Evolutionary conservation across 129 eudicot species (phyloP), one percentile per base, ranked within the genome.

Genomic region (Apium graveolens): DNA sequence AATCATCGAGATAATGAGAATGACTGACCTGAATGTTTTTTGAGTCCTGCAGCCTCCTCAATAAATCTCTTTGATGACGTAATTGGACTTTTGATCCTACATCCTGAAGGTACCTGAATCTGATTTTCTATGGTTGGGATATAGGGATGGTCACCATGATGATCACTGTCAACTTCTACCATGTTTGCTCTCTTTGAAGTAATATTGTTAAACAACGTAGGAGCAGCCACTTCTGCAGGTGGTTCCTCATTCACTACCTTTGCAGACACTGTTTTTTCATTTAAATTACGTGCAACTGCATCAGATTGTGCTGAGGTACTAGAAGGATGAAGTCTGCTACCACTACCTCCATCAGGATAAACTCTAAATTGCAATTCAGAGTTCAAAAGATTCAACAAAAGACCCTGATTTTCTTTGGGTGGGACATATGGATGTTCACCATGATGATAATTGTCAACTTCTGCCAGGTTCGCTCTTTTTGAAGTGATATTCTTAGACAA

Each of bases 21-120:
- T 9, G 69, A 86, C 88, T 49, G 74, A 88, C 92, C 44, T 79
- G 82, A 38, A 72, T 39, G 37, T 29, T 4, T 43, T 37, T 43
- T 38, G 74, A 79, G 43, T 32, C 70, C 32, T 29, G 42, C 39
- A 69, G 80, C 39, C 71, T 42, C 49, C 41, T 38, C 78, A 38
- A 6, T 42, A 5, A 29, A 57, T 44, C 60, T 49, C 49, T 80
- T 74, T 17, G 13, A 24, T 41, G 78, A 66, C 66, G 2, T 62
- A 5, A 4, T 35, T 71, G 38, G 12, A 45, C 20, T 73, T 13
- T 62, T 80, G 34, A 6, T 70, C 60, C 46, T 70, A 43, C 11
- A 32, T 74, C 39, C 48, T 20, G 27, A n/a, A 31, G 41, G 12
- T 24, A 49, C 38, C 53, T 20, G 65, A 70, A 20, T 6, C 53